Conservation (phyloP, 2,329 filamentous ascomycete species). For the Sordariomycetes sp. region DNA sequence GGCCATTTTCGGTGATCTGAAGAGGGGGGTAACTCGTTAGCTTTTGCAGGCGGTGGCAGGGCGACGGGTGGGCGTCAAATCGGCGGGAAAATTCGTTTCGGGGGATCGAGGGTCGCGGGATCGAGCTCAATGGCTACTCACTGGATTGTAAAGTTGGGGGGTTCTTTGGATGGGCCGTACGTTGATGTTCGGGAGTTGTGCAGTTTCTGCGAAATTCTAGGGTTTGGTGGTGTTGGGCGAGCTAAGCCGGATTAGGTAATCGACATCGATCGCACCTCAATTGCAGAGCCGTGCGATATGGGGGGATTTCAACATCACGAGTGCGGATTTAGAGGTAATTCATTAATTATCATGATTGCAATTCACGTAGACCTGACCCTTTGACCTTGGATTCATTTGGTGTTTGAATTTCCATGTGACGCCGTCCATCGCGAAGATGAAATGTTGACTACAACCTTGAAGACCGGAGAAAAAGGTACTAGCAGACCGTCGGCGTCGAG, state of each 20-base stretch:
- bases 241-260: conserved; percentile 20
- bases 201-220: conserved; percentile 33
- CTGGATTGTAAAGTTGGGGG: conserved; percentile 20
- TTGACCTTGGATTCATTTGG: conserved; percentile 30
- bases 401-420: conserved; percentile 54
- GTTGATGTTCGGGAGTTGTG: conserved; percentile 21
- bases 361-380: conserved; percentile 18
- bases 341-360: conserved; percentile 19
- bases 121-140: conserved; percentile 17
- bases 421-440: conserved; percentile 51
- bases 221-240: conserved; percentile 28
- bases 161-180: conserved; percentile 20
- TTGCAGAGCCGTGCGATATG: not conserved
- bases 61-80: conserved; percentile 1
- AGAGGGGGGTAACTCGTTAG: conserved; percentile 18
- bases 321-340: too few species aligned
- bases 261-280: too few species aligned
- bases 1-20: conserved; percentile 62
- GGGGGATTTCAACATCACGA: too few species aligned
- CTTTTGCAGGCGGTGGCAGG: too few species aligned
- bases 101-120: not conserved
- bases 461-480: conserved; percentile 42
- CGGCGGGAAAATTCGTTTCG: conserved; percentile 1
- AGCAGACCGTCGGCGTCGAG: conserved; percentile 1
- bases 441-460: conserved; percentile 57